phyloP scores from a whole-genome alignment of 192 early-diverging fungal species.

The Coemansia sp. region DNA sequence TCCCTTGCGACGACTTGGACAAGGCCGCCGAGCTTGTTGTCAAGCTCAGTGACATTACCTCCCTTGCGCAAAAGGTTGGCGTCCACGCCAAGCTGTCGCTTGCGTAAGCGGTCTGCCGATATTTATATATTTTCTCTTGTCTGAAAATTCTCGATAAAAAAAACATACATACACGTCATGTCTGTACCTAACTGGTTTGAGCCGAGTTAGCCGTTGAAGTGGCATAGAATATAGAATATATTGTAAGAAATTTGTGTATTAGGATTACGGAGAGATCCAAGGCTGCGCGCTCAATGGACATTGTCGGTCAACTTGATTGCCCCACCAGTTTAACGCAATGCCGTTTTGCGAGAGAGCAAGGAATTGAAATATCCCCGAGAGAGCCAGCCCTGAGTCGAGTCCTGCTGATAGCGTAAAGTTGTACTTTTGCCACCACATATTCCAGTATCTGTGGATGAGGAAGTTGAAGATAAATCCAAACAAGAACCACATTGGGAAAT shows the following conservation, averaged over 20 bases:
- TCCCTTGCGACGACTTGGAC: conserved; percentile 94
- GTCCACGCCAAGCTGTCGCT: conserved; percentile 55
- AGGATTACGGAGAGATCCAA: conserved; percentile 29
- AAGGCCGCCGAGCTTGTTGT: conserved; percentile 78
- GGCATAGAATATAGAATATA: not conserved
- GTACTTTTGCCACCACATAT: conserved; percentile 68
- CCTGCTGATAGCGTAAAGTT: conserved; percentile 63
- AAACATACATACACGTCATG: not conserved
- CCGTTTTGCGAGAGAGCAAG: conserved; percentile 52
- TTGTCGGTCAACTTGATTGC: conserved; percentile 52
- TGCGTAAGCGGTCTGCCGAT: conserved; percentile 18
- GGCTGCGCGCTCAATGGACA: conserved; percentile 50
- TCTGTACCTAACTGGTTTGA: not conserved
- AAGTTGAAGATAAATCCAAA: conserved; percentile 74
- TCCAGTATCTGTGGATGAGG: conserved; percentile 65
- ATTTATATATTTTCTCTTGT: not conserved
- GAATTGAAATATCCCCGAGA: conserved; percentile 58
- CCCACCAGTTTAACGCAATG: conserved; percentile 58
- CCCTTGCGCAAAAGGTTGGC: conserved; percentile 55
- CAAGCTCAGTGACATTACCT: conserved; percentile 58
- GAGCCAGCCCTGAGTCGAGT: conserved; percentile 61
- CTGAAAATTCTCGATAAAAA: not conserved
- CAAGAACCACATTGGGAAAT: conserved; percentile 59
- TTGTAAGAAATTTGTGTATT: conserved; percentile 8
- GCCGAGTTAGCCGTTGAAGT: no score